Base-by-base conservation (phyloP, 495 filamentous ascomycete genomes). In the Sphaerosporella brunnea region DNA sequence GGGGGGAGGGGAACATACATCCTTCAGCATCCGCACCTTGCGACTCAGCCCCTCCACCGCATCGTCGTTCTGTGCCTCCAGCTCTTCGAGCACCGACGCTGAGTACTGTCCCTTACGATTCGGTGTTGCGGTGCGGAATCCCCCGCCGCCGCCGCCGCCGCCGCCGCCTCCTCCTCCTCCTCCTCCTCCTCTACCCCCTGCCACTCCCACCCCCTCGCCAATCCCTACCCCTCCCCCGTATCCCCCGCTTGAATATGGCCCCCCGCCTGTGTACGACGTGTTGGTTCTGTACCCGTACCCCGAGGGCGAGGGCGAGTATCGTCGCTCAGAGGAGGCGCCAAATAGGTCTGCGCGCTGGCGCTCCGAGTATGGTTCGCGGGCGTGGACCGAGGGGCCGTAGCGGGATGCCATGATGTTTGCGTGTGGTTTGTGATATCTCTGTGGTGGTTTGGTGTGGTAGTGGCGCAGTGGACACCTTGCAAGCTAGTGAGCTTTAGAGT, bases 1-100 rank as follows among this genome's bases (percentile, higher is more conserved):
- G 7, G 15, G 8, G 26, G 20, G 46, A 21, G 23, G 16, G 44
- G 53, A 54, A 73, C 80, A 58, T 62, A 93, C 87, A 69, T 92
- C 78, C 64, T 96, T 97, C 54, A 97, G 61, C 72, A 85, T 73
- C 69, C 71, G 78, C 48, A 97, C 92, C 63, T 94, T 97, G 38
- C 81, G 83, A 43, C 77, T 71, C 54, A 95, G 85, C 25, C 87
- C 84, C 53, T 88, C 83, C 15, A 96, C 77, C 55, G 94, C 81
- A 45, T 74, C 66, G 55, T 96, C 92, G 59, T 96, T 97, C 64
- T 96, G 92, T 53, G 79, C 85, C 64, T 97, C 92, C 19, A 97
- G 74, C 62, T 90, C 85, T 59, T 82, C 84, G 19, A 96, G 75
- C 45, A 95, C 85, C 34, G 85, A 82, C 53, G 92, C 86, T 51